Percentiles rank a stretch among this genome's conserved stretches.
phyloP scores from a whole-genome alignment of 2,329 filamentous ascomycete genomes.

The Emmonsiellopsis sp. region DNA sequence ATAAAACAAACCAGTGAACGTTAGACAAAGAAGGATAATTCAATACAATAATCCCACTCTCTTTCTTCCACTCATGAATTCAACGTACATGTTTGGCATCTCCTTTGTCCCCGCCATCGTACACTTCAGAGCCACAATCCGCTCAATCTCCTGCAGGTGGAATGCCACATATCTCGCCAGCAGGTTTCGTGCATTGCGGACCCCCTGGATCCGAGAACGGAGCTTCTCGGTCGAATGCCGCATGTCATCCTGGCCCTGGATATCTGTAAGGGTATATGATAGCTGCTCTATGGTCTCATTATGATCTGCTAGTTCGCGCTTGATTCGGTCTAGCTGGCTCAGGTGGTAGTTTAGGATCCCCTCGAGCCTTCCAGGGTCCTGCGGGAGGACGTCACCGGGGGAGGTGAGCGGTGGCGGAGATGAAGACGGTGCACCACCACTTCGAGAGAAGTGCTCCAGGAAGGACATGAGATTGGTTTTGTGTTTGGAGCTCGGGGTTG shows the following conservation, averaged over 20 bases:
- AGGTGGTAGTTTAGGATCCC: slow-evolving; percentile 19
- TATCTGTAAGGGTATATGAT: slow-evolving; percentile 6
- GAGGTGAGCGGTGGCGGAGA: not conserved
- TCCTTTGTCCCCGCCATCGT: not conserved
- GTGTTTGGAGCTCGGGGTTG: not conserved
- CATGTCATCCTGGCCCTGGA: slow-evolving; percentile 1
- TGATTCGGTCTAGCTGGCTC: slow-evolving; percentile 18
- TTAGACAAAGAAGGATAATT: not conserved
- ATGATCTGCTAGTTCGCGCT: slow-evolving; percentile 15
- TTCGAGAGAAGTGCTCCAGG: not conserved
- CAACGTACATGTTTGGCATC: slow-evolving; percentile 6
- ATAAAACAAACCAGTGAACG: not conserved
- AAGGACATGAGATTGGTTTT: not conserved
- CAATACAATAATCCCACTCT: not conserved
- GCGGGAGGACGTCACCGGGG: slow-evolving; percentile 9
- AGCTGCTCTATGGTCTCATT: slow-evolving; percentile 10
- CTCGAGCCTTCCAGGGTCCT: slow-evolving; percentile 14
- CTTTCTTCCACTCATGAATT: no score
- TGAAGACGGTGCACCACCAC: not conserved
- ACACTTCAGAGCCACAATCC: slow-evolving; percentile 12
- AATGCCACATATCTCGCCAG: slow-evolving; percentile 13
- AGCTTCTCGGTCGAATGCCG: slow-evolving; percentile 6
- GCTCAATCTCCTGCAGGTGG: slow-evolving; percentile 16
- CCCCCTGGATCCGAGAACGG: slow-evolving; percentile 8
- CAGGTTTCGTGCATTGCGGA: slow-evolving; percentile 9